phyloP scores from a whole-genome alignment of 2,329 filamentous ascomycete genomes.

The Falciphora oryzae region DNA sequence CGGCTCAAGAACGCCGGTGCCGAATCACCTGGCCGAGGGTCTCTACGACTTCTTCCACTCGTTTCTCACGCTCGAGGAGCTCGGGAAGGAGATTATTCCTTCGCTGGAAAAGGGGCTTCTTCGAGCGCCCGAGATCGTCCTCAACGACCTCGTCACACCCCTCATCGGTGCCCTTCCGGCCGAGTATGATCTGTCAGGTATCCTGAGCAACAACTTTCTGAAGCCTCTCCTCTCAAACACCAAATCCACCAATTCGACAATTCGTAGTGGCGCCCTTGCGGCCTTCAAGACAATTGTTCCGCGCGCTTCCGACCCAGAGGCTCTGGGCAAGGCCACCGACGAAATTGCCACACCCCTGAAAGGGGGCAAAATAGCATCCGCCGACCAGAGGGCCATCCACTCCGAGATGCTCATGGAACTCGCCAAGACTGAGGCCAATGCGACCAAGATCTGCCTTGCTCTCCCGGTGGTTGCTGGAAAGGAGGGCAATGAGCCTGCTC shows the following conservation, averaged over 20 bases:
- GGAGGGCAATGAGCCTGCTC: slow-evolving; percentile 81
- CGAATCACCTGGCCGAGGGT: slow-evolving; percentile 65
- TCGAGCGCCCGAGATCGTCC: slow-evolving; percentile 81
- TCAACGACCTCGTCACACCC: slow-evolving; percentile 71
- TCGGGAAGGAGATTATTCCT: slow-evolving; percentile 71
- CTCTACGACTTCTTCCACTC: slow-evolving; percentile 75
- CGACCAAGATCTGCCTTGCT: slow-evolving; percentile 59
- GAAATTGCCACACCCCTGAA: slow-evolving; percentile 79
- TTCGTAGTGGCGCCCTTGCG: slow-evolving; percentile 68
- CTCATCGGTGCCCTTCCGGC: slow-evolving; percentile 65
- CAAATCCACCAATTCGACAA: slow-evolving; percentile 78
- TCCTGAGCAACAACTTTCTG: slow-evolving; percentile 65
- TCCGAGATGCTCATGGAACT: slow-evolving; percentile 71
- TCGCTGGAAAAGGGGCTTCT: slow-evolving; percentile 84
- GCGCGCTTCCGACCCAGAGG: slow-evolving; percentile 50
- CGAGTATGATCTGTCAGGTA: slow-evolving; percentile 69
- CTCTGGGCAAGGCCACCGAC: slow-evolving; percentile 63
- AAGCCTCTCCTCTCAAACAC: slow-evolving; percentile 86
- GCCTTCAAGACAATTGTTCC: slow-evolving; percentile 68
- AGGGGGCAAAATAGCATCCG: slow-evolving; percentile 72
- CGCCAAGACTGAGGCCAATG: slow-evolving; percentile 53
- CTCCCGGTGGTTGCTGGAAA: slow-evolving; percentile 68
- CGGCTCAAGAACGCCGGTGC: slow-evolving; percentile 66
- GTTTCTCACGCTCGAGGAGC: slow-evolving; percentile 68
- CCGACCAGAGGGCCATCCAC: slow-evolving; percentile 79